Conservation (phyloP, 2,329 filamentous ascomycete genomes). For the Xylaria sp. region DNA sequence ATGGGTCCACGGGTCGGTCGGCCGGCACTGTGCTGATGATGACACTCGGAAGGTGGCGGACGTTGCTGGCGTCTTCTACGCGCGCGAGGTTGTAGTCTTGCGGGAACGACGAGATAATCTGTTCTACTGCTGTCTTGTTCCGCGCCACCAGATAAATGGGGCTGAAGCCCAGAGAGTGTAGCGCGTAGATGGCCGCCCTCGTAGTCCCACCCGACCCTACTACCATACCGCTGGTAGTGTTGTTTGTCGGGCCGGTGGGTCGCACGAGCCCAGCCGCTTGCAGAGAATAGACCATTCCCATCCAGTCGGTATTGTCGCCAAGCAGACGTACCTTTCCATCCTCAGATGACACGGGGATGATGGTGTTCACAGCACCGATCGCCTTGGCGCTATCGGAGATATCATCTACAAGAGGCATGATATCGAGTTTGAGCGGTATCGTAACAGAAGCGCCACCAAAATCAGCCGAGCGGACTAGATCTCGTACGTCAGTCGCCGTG, state of each 20-base stretch:
- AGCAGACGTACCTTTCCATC: slow-evolving; percentile 66
- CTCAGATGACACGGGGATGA: slow-evolving; percentile 68
- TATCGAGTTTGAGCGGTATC: slow-evolving; percentile 91
- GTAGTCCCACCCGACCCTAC: slow-evolving; percentile 93
- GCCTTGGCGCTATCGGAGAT: slow-evolving; percentile 79
- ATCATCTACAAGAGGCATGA: slow-evolving; percentile 83
- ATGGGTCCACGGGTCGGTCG: slow-evolving; percentile 80
- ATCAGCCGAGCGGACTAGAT: slow-evolving; percentile 72
- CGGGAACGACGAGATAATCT: slow-evolving; percentile 78
- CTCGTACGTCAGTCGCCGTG: slow-evolving; percentile 66
- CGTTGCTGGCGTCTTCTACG: slow-evolving; percentile 60
- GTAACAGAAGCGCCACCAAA: slow-evolving; percentile 97
- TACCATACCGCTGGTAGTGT: slow-evolving; percentile 73
- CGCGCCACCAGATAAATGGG: slow-evolving; percentile 91
- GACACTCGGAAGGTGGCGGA: slow-evolving; percentile 68
- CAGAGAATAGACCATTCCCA: slow-evolving; percentile 86
- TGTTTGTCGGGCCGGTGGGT: slow-evolving; percentile 46
- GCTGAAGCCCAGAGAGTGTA: slow-evolving; percentile 83
- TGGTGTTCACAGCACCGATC: slow-evolving; percentile 95
- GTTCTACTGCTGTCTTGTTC: slow-evolving; percentile 72
- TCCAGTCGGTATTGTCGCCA: slow-evolving; percentile 96
- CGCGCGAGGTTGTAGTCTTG: slow-evolving; percentile 74
- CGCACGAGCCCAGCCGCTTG: slow-evolving; percentile 70
- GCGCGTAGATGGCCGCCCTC: slow-evolving; percentile 87
- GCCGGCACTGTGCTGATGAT: slow-evolving; percentile 92